Conservation (phyloP, 345 rosid genomes). For the Eucalyptus polyanthemos region DNA sequence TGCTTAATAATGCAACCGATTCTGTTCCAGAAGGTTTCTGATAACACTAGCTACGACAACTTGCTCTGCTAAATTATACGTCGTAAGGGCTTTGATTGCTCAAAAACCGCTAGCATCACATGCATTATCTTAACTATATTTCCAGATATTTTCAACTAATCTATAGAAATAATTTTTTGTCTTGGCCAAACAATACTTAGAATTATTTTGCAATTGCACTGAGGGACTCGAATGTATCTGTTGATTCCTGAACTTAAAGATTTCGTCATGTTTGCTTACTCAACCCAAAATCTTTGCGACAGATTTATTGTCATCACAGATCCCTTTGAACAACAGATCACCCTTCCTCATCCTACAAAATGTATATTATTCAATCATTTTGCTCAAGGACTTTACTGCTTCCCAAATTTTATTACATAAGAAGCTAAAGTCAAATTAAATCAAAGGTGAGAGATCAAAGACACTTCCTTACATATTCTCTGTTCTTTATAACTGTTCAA, state of each 20-base stretch:
- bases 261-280: background rate
- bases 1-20: background rate
- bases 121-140: background rate
- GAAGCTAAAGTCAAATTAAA: background rate
- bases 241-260: background rate
- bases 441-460: background rate
- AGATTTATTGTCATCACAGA: background rate
- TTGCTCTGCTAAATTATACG: background rate
- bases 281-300: background rate
- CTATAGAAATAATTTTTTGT: background rate
- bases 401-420: background rate
- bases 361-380: background rate
- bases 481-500: background rate
- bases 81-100: background rate
- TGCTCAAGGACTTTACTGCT: background rate
- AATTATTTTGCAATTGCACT: background rate
- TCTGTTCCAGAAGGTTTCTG: background rate
- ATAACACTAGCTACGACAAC: background rate
- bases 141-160: background rate
- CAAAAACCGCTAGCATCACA: background rate
- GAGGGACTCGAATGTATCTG: background rate
- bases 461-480: background rate
- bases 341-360: background rate
- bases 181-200: background rate
- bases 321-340: background rate